phyloP scores from a whole-genome alignment of 306 rosid species.

The Biancaea sappan region DNA sequence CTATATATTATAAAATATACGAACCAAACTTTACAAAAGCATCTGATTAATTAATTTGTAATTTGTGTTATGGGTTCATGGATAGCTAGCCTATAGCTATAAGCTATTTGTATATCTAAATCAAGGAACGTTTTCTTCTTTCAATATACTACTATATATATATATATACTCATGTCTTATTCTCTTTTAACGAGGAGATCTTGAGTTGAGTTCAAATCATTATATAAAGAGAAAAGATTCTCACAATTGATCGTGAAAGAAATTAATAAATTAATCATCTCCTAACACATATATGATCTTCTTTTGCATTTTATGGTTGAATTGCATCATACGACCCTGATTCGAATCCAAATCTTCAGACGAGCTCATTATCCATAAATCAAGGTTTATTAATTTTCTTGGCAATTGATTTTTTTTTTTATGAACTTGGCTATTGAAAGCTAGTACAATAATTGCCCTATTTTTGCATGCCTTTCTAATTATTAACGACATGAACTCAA shows the following conservation, averaged over 20 bases:
- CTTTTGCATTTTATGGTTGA: background rate
- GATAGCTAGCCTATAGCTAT: background rate
- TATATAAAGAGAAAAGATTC: no score
- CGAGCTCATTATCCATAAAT: no score
- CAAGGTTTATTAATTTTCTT: no score
- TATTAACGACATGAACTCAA: background rate
- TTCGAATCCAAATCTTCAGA: no score
- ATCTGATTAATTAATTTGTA: background rate
- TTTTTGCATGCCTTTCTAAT: constrained; percentile 10
- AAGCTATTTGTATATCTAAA: background rate
- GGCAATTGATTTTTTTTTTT: no score
- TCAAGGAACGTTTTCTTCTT: background rate
- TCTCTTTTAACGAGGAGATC: background rate
- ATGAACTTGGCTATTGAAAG: no score
- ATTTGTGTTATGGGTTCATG: background rate
- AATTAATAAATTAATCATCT: background rate
- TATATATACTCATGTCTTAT: background rate
- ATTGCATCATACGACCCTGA: background rate
- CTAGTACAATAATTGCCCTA: no score
- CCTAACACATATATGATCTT: background rate
- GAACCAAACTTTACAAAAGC: background rate
- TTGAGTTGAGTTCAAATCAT: background rate
- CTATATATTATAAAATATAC: background rate
- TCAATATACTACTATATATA: no score
- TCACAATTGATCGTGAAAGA: no score